Evolutionary conservation across 2,329 filamentous ascomycete genomes (phyloP).

Genomic region (Teratosphaeria destructans): DNA sequence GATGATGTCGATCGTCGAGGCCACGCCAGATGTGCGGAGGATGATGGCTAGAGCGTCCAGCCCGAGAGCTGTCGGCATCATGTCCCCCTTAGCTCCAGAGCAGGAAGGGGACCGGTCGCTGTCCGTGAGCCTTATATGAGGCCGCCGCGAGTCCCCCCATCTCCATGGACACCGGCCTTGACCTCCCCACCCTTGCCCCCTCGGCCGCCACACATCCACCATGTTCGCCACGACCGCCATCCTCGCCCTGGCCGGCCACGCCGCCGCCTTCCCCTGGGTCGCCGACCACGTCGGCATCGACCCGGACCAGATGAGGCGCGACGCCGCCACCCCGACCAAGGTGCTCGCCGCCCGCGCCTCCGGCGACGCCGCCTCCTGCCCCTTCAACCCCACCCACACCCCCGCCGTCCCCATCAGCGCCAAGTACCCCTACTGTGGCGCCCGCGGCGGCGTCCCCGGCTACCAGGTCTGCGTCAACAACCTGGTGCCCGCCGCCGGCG

Average conservation of each 20-base stretch:
- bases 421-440: conserved; percentile 29
- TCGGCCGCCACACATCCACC: not conserved
- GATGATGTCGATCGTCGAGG: not conserved
- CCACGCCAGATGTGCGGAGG: not conserved
- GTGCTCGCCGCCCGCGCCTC: conserved; percentile 3
- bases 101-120: not conserved
- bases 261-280: conserved; percentile 21
- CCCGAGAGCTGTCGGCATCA: not conserved
- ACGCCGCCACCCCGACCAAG: not conserved
- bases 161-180: not conserved
- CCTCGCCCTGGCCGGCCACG: not conserved
- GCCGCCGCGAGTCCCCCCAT: not conserved
- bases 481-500: conserved; percentile 23
- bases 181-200: not conserved
- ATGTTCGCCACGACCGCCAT: not conserved
- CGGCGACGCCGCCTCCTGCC: conserved; percentile 17
- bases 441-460: conserved; percentile 30
- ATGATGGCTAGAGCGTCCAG: not conserved
- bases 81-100: not conserved
- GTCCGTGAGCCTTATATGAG: not conserved
- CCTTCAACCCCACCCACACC: conserved; percentile 26
- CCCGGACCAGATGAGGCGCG: not conserved
- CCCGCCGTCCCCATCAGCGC: conserved; percentile 21
- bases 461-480: conserved; percentile 13
- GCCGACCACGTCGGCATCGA: conserved; percentile 7